Conservation (phyloP, 2,329 filamentous ascomycete species). For the Talaromyces sp. region DNA sequence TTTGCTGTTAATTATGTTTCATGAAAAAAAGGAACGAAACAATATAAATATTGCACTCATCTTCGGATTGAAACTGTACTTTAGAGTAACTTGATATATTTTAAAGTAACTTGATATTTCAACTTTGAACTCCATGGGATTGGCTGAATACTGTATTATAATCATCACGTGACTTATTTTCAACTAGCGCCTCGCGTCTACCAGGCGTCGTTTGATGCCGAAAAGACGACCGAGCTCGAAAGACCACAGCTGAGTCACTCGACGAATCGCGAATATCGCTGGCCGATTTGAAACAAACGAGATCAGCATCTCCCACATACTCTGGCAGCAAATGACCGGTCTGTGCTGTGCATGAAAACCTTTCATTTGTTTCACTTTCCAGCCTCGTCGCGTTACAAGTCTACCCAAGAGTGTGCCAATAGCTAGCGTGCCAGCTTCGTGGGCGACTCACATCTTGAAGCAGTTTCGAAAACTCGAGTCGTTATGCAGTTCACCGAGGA, state of each 20-base stretch:
- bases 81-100: too few relatives aligned
- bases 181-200: slow-evolving; percentile 3
- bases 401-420: background rate
- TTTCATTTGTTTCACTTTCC: background rate
- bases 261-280: background rate
- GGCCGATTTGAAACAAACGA: background rate
- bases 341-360: background rate
- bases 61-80: background rate
- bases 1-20: slow-evolving; percentile 24
- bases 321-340: background rate
- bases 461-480: background rate
- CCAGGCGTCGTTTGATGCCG: background rate
- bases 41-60: slow-evolving; percentile 15
- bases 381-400: background rate
- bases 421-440: background rate
- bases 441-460: background rate
- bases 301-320: background rate
- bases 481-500: slow-evolving; percentile 52
- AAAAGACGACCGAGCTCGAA: background rate
- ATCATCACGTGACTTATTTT: slow-evolving; percentile 4
- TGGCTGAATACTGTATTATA: background rate
- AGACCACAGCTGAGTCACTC: background rate
- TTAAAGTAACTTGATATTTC: background rate
- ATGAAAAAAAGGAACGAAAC: slow-evolving; percentile 20
- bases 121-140: background rate